These are phyloP conservation scores for Rhizodiscina lignyota DNA, from an alignment of 495 filamentous ascomycete genomes.

Conservation along the genomic window DNA sequence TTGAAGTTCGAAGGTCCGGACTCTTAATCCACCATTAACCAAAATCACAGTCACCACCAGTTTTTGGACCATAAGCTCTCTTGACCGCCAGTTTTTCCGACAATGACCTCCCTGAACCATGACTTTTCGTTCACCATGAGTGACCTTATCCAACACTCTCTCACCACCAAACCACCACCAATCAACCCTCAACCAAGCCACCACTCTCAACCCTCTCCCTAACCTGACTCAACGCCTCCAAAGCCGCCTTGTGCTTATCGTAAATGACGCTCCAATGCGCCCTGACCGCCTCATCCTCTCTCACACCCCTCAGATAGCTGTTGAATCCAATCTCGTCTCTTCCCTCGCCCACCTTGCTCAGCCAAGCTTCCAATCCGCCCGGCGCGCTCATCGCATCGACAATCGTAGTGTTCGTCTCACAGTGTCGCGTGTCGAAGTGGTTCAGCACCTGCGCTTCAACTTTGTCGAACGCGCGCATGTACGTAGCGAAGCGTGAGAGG, in stretches of 20 bases:
- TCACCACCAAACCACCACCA: too few relatives aligned
- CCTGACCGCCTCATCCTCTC: constrained; percentile 46
- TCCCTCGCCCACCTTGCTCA: constrained; percentile 34
- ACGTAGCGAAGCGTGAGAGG: constrained; percentile 41
- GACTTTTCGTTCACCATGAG: too few relatives aligned
- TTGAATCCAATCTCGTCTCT: constrained; percentile 28
- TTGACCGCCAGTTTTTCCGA: too few relatives aligned
- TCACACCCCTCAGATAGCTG: constrained; percentile 41
- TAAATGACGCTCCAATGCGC: constrained; percentile 47
- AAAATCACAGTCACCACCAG: too few relatives aligned
- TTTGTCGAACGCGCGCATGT: constrained; percentile 50
- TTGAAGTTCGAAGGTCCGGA: too few relatives aligned
- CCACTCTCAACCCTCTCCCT: constrained; percentile 8
- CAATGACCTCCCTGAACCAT: too few relatives aligned
- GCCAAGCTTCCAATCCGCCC: constrained; percentile 30
- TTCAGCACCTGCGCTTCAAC: constrained; percentile 48
- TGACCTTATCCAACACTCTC: too few relatives aligned
- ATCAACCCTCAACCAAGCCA: neutral
- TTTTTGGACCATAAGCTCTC: too few relatives aligned
- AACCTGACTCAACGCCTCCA: constrained; percentile 41
- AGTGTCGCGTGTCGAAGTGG: constrained; percentile 46
- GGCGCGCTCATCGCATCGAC: constrained; percentile 20
- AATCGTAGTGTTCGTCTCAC: neutral
- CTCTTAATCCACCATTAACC: too few relatives aligned
- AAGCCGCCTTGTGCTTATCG: constrained; percentile 43